phyloP scores from a whole-genome alignment of 441 rosid species.

The Kokia cookei region DNA sequence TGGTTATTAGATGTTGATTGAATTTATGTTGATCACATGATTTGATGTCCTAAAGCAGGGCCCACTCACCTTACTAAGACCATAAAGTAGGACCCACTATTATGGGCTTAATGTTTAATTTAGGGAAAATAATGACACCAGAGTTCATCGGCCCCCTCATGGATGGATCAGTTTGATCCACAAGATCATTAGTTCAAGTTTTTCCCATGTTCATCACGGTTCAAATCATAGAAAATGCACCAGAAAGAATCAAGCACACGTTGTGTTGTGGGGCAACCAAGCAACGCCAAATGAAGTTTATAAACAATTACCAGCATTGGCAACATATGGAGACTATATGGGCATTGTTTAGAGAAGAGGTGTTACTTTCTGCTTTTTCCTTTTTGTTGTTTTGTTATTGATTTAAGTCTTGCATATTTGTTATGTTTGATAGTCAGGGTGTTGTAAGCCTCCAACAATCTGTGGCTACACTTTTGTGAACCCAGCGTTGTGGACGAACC shows the following conservation, averaged over 20 bases:
- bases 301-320: too few relatives aligned
- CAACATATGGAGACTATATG: too few relatives aligned
- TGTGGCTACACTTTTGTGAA: constrained; percentile 55
- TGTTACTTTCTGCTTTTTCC: background rate
- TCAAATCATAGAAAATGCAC: background rate
- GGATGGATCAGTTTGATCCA: background rate
- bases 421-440: constrained; percentile 48
- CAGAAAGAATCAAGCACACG: background rate
- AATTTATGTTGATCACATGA: background rate
- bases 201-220: background rate
- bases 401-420: background rate
- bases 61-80: background rate
- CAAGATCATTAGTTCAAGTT: background rate
- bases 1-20: background rate
- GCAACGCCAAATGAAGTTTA: too few relatives aligned
- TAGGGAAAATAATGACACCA: background rate
- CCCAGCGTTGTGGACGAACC: constrained; percentile 58
- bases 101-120: background rate
- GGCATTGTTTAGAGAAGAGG: too few relatives aligned
- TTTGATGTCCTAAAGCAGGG: background rate
- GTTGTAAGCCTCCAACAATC: constrained; percentile 60
- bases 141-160: background rate
- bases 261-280: background rate
- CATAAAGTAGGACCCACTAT: background rate
- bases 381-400: background rate